A percentile compares a stretch with the other conserved stretches of the same genome.
These are phyloP conservation scores for Saksenaea oblongispora DNA, from an alignment of 371 early-diverging fungal genomes.

Conservation along the genomic window DNA sequence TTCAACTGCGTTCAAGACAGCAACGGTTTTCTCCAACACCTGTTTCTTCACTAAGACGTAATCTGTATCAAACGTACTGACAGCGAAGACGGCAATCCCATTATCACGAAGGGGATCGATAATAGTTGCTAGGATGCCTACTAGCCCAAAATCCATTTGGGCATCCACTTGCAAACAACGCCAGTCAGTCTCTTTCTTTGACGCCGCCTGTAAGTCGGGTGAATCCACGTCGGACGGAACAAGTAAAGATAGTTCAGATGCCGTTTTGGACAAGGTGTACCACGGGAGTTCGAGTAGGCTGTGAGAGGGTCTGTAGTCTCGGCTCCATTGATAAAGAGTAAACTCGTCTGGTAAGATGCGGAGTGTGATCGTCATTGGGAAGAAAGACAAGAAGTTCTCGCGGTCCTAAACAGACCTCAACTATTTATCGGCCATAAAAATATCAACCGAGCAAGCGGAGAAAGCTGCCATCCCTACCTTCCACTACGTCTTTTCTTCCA, in stretches of 20 bases:
- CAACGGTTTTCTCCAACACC: conserved; percentile 44
- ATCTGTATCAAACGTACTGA: conserved; percentile 82
- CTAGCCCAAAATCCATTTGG: conserved; percentile 72
- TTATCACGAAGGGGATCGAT: conserved; percentile 58
- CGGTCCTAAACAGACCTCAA: no score
- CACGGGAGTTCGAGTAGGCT: conserved; percentile 32
- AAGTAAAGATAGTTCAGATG: conserved; percentile 59
- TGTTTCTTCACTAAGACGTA: conserved; percentile 73
- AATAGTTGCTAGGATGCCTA: conserved; percentile 71
- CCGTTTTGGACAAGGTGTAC: conserved; percentile 61
- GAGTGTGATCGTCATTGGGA: conserved; percentile 19
- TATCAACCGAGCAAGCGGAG: no score
- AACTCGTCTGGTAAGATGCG: conserved; percentile 38
- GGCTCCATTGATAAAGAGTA: conserved; percentile 35
- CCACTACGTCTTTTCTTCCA: no score
- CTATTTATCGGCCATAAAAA: no score
- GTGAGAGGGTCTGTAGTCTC: conserved; percentile 9
- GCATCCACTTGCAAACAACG: conserved; percentile 67
- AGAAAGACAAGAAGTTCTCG: neutral
- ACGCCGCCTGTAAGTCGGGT: conserved; percentile 24
- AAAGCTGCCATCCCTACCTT: no score
- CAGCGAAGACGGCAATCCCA: conserved; percentile 68
- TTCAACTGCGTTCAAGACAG: conserved; percentile 28
- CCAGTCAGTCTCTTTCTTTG: conserved; percentile 59
- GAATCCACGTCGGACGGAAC: conserved; percentile 37